Base-by-base conservation (phyloP, 129 eudicot species). In the Lonicera japonica region DNA sequence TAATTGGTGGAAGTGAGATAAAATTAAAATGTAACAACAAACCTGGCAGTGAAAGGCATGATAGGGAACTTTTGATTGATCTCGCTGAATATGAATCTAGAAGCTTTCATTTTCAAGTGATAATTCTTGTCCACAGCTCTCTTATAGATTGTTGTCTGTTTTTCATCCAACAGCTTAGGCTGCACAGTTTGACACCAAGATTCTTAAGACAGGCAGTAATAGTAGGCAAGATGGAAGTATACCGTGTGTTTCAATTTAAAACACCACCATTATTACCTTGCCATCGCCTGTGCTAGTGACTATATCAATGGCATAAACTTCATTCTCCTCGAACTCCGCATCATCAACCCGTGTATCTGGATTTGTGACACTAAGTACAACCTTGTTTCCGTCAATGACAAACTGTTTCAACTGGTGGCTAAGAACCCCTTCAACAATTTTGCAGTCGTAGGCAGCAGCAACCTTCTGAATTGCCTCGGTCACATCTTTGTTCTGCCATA, bases 211-310 rank as follows among this genome's bases (percentile, higher is more conserved):
- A 2, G n/a, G 3, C 14, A 45, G n/a, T n/a, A n/a, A n/a, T n/a
- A n/a, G n/a, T n/a, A n/a, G n/a, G n/a, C n/a, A n/a, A n/a, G 51
- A 45, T 10, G 6, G 6, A 6, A 15, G 13, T 15, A 45, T 15
- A 45, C 2, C 4, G 36, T 6, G 36, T 29, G 36, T 29, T 29
- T 29, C 2, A 1, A 29, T 29, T 29, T 29, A 29, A 29, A n/a
- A 29, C 6, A 29, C 36, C 2, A 29, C 36, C 4, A 29, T n/a
- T 29, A 52, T 57, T 77, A 83, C 96, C 85, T 88, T 88, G 65
- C 96, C 96, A 55, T 94, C 99, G 70, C 99, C 96, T n/a, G 96
- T 85, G 77, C 95, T 94, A 1, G 96, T 71, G 14, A 88, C 87
- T 14, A 94, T 94, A 67, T 94, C 96, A 47, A 88, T 68, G 34